Evolutionary conservation across 2,329 filamentous ascomycete species (phyloP), one percentile per base, ranked within the genome.

Genomic region (Chalaropsis ovoidea): DNA sequence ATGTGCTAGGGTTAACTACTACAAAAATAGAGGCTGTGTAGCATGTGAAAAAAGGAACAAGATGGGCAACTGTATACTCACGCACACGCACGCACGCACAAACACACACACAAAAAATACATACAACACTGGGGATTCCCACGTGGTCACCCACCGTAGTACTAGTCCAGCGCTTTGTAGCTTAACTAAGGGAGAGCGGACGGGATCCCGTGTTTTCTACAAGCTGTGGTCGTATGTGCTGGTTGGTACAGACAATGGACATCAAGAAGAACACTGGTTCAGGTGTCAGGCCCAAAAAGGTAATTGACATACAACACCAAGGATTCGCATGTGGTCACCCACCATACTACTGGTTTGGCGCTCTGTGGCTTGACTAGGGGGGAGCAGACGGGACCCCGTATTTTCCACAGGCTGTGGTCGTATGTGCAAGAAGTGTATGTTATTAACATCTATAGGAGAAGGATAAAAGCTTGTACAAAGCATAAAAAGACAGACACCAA

Each of bases 131-230:
- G 47, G 47, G 47, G 19, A 52, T 27, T 52, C 47, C 47, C 47
- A 3, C 19, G 47, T 24, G 19, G 47, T 52, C 47, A 52, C 47
- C 19, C 47, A 52, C 47, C 47, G 47, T 24, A 52, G 47, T 52
- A 13, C 47, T 52, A 13, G 47, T 24, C 19, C 47, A 52, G 47
- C 47, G 47, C 47, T 52, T 52, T 0, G 22, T 52, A 52, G 47
- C 19, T 24, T 52, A 52, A 24, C 47, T 24, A 52, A 19, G 45
- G 10, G 47, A 52, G 47, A 52, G 47, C 47, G 19, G 19, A 52
- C 47, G 47, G 47, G 47, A 52, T 52, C 47, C 19, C 47, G 47
- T 52, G 47, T 13, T 52, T 52, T 49, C 45, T 49, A 49, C 45
- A 49, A 49, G 45, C 45, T 49, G 11, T 49, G 45, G 47, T 52